Evolutionary conservation across 2,329 filamentous ascomycete species (phyloP), one percentile per base, ranked within the genome.

Genomic region (Ceratocystis lukuohia): DNA sequence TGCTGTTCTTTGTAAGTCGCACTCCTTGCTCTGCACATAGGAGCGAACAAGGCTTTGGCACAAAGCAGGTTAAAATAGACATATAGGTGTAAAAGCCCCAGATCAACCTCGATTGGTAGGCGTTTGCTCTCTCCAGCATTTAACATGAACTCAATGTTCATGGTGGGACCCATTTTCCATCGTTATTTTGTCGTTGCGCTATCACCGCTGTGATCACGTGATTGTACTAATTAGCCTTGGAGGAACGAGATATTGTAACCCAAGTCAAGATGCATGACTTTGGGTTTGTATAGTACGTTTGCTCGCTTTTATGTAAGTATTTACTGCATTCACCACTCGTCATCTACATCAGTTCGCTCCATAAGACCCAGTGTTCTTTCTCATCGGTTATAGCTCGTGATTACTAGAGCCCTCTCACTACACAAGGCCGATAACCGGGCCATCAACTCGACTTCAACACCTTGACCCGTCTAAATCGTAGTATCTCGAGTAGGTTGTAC

Each of bases 141-240:
- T 28, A n/a, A 37, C 28, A 59, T 33, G 12, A 37, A n/a, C 33
- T 53, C 22, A 28, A 25, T 8, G 28, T 37, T n/a, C 56, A 33
- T 59, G 25, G 56, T 59, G 56, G 56, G 56, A 37, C 56, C 56
- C 56, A 20, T 59, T 30, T n/a, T 41, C 8, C 48, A 53, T 53
- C 56, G 30, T 59, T n/a, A 25, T 33, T 37, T 59, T 59, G 56
- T 59, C 56, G 56, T 59, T n/a, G 56, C 56, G 33, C 56, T 59
- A 33, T 59, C 56, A 59, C 56, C 56, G 28, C 0, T 2, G 17
- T 30, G 56, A 30, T 59, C 56, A 59, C 56, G 56, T 59, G 56
- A 59, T 12, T 25, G 28, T 17, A 5, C 5, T 37, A 10, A 59
- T 59, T 30, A 10, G 56, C 56, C 56, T 59, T 25, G 56, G 10